Evolutionary conservation across 768 basidiomycete genomes (phyloP).

Genomic region (Mycena chlorophos): DNA sequence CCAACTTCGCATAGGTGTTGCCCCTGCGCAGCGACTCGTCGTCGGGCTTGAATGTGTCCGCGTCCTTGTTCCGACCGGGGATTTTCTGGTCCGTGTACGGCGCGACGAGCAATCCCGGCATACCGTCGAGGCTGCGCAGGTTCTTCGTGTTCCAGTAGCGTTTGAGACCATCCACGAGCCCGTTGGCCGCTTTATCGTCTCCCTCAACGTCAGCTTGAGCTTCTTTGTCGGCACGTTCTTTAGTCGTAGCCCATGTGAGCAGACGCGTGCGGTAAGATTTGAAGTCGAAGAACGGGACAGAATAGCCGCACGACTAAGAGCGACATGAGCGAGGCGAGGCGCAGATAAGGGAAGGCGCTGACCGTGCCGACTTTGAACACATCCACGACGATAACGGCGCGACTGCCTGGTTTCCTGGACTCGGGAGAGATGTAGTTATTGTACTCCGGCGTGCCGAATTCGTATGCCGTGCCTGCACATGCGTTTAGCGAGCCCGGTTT

Average conservation of each 20-base stretch:
- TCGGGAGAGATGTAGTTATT: slow-evolving; percentile 48
- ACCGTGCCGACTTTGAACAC: slow-evolving; percentile 57
- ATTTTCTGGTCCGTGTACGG: slow-evolving; percentile 19
- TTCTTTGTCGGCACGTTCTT: slow-evolving; percentile 51
- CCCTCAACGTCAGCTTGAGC: slow-evolving; percentile 24
- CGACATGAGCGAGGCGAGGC: not conserved
- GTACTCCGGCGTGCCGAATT: slow-evolving; percentile 65
- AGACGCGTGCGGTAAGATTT: slow-evolving; percentile 55
- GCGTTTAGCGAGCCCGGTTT: slow-evolving; percentile 29
- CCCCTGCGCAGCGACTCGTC: slow-evolving; percentile 8
- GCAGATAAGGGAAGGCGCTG: slow-evolving; percentile 17
- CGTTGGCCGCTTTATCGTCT: slow-evolving; percentile 7
- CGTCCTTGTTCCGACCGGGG: not conserved
- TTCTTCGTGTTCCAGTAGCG: slow-evolving; percentile 58
- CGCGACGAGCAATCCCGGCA: slow-evolving; percentile 46
- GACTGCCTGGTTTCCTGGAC: slow-evolving; percentile 54
- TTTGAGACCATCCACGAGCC: slow-evolving; percentile 44
- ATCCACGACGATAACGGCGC: slow-evolving; percentile 60
- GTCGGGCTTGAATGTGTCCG: slow-evolving; percentile 11
- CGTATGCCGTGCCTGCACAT: slow-evolving; percentile 53
- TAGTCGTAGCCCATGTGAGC: slow-evolving; percentile 43
- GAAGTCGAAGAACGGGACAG: slow-evolving; percentile 62
- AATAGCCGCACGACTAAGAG: slow-evolving; percentile 64
- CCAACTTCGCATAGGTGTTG: not conserved
- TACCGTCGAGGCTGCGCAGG: slow-evolving; percentile 53